Evolutionary conservation across 2,329 filamentous ascomycete species (phyloP).

Genomic region (Truncatella angustata): DNA sequence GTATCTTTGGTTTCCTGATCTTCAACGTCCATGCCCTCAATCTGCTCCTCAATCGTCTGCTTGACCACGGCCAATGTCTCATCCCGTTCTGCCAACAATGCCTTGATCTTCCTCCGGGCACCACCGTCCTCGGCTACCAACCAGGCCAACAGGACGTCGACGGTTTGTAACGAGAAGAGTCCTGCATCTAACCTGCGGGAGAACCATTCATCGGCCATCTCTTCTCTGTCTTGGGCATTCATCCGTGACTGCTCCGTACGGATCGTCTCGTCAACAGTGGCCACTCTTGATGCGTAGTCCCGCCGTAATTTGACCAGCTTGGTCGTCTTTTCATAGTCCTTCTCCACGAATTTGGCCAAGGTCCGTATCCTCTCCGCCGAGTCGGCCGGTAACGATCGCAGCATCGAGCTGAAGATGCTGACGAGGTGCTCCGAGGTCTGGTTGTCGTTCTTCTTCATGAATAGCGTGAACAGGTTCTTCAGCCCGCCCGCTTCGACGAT

Average conservation of each 20-base stretch:
- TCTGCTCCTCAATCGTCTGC: constrained; percentile 63
- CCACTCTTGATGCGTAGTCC: constrained; percentile 65
- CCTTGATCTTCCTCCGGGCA: constrained; percentile 62
- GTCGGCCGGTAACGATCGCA: constrained; percentile 75
- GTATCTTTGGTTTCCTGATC: constrained; percentile 58
- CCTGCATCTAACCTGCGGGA: constrained; percentile 78
- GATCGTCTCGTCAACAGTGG: constrained; percentile 62
- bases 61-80: constrained; percentile 64
- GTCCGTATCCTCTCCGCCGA: constrained; percentile 77
- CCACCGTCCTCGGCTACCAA: constrained; percentile 84
- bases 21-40: constrained; percentile 45
- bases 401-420: constrained; percentile 78
- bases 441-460: constrained; percentile 75
- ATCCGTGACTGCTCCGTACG: constrained; percentile 52
- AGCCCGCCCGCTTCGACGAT: constrained; percentile 82
- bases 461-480: constrained; percentile 80
- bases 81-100: constrained; percentile 65
- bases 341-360: constrained; percentile 93
- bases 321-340: constrained; percentile 81
- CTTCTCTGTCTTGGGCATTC: constrained; percentile 57
- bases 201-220: constrained; percentile 69
- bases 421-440: constrained; percentile 76
- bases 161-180: constrained; percentile 76
- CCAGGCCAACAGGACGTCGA: constrained; percentile 88
- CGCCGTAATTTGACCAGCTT: constrained; percentile 70